Conservation (phyloP, 2,329 filamentous ascomycete genomes). For the Septoria linicola region DNA sequence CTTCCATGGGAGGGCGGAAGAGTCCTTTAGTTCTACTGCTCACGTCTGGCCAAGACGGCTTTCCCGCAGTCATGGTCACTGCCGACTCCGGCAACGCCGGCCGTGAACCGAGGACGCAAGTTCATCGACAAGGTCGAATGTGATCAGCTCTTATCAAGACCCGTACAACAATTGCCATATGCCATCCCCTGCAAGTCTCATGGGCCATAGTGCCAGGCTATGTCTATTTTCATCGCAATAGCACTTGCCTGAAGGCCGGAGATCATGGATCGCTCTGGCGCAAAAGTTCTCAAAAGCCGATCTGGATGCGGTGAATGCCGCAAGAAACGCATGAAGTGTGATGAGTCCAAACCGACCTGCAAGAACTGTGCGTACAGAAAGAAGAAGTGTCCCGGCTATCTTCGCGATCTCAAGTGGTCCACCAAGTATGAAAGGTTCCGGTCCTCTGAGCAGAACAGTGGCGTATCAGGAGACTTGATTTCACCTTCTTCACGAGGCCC, state of each 20-base stretch:
- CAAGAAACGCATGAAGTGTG: slow-evolving; percentile 25
- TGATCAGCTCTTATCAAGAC: too few relatives aligned
- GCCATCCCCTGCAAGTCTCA: neutral
- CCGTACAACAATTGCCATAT: too few relatives aligned
- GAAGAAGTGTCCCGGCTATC: slow-evolving; percentile 17
- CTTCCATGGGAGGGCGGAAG: too few relatives aligned
- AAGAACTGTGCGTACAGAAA: slow-evolving; percentile 15
- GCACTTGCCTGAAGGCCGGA: too few relatives aligned
- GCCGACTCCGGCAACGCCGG: too few relatives aligned
- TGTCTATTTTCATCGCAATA: too few relatives aligned
- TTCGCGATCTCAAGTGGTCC: slow-evolving; percentile 16
- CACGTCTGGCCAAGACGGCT: too few relatives aligned
- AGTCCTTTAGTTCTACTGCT: too few relatives aligned
- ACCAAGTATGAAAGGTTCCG: slow-evolving; percentile 21
- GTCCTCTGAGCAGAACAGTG: neutral
- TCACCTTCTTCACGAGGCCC: neutral
- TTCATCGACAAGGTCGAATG: too few relatives aligned
- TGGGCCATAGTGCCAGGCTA: neutral
- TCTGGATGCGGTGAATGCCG: slow-evolving; percentile 22
- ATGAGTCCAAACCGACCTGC: slow-evolving; percentile 15
- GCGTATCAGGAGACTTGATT: too few relatives aligned
- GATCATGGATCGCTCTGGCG: neutral
- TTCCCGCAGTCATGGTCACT: too few relatives aligned
- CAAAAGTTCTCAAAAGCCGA: slow-evolving; percentile 17
- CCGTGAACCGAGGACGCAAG: too few relatives aligned